phyloP scores from a whole-genome alignment of 73 alveolate genomes.

The Paramecium caudatum region DNA sequence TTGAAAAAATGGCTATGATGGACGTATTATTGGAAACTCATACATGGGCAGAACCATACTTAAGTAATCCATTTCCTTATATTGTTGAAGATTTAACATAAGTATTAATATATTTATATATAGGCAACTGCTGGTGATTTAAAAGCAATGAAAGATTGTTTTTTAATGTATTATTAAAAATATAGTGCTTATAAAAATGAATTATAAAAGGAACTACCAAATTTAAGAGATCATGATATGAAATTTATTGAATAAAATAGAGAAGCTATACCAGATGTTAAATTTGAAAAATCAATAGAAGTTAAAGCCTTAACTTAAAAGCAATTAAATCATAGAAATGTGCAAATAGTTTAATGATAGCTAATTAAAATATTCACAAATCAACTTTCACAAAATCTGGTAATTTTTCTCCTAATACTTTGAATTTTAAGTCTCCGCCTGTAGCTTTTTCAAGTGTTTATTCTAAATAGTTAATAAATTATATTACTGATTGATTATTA shows the following conservation, averaged over 20 bases:
- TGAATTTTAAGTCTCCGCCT: conserved; percentile 80
- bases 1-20: conserved; percentile 90
- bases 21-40: conserved; percentile 90
- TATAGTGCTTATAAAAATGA: conserved; percentile 69
- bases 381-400: conserved; percentile 69
- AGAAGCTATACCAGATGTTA: conserved; percentile 32
- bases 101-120: conserved; percentile 6
- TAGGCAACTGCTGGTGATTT: conserved; percentile 69
- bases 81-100: conserved; percentile 83
- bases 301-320: conserved; percentile 24
- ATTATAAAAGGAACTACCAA: conserved; percentile 68
- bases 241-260: conserved; percentile 27
- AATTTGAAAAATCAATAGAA: conserved; percentile 39
- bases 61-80: conserved; percentile 92
- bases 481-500: background rate
- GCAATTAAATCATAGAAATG: conserved; percentile 39
- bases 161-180: conserved; percentile 65
- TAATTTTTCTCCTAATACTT: conserved; percentile 62
- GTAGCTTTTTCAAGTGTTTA: conserved; percentile 59
- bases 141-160: conserved; percentile 71
- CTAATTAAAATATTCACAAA: conserved; percentile 49
- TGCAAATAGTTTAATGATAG: conserved; percentile 35
- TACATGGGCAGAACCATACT: conserved; percentile 92
- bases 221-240: conserved; percentile 61
- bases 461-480: conserved; percentile 15